phyloP scores from a whole-genome alignment of 108 stramenopile species.

The Nitzschia sp. region DNA sequence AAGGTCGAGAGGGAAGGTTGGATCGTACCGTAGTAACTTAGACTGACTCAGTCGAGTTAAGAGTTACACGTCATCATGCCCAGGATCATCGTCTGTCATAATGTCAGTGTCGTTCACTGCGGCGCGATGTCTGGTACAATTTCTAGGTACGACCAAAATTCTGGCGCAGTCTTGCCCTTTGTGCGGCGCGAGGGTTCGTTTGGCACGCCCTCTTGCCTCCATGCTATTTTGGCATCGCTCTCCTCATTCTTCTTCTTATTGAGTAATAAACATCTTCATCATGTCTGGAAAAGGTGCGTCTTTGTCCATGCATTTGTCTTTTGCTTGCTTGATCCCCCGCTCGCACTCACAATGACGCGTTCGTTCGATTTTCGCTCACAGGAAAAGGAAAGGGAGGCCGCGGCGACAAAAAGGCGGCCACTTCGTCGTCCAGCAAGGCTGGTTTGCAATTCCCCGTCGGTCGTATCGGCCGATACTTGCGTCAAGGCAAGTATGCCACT shows the following conservation, averaged over 20 bases:
- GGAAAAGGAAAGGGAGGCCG: slow-evolving; percentile 80
- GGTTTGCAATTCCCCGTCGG: slow-evolving; percentile 88
- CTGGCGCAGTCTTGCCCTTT: background rate
- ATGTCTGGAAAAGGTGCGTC: slow-evolving; percentile 51
- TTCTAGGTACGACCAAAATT: background rate
- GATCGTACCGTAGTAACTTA: no score
- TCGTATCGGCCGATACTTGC: slow-evolving; percentile 79
- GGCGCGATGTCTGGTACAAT: background rate
- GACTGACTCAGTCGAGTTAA: no score
- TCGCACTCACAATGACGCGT: background rate
- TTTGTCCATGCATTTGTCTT: background rate
- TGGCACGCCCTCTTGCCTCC: background rate
- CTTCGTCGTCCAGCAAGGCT: slow-evolving; percentile 68
- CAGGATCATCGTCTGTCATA: no score
- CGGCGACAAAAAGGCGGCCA: slow-evolving; percentile 59
- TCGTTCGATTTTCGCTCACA: background rate
- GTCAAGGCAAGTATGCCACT: slow-evolving; percentile 76
- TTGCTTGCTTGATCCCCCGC: background rate
- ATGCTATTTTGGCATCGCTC: background rate
- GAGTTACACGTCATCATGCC: no score
- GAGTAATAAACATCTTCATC: slow-evolving; percentile 19
- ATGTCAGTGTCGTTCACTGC: background rate
- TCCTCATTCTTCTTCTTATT: background rate
- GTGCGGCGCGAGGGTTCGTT: background rate
- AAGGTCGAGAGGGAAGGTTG: no score